phyloP scores from a whole-genome alignment of 495 filamentous ascomycete species.

The Penicillium arizonense region DNA sequence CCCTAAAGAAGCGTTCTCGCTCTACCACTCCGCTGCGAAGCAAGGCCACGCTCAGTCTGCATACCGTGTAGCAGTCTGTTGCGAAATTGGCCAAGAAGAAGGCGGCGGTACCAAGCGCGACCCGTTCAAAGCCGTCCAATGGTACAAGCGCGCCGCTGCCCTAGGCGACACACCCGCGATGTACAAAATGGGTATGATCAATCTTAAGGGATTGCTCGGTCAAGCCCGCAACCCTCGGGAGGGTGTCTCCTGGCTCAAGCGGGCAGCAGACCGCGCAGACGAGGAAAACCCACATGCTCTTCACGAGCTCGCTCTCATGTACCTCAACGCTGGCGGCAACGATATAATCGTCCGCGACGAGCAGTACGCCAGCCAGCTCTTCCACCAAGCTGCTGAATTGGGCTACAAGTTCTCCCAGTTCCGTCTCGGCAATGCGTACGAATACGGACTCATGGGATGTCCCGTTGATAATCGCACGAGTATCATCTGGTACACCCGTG shows the following conservation, averaged over 20 bases:
- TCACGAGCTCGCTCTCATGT: conserved; percentile 86
- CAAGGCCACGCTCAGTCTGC: conserved; percentile 79
- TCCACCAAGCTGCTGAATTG: conserved; percentile 82
- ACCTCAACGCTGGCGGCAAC: conserved; percentile 66
- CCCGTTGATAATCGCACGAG: conserved; percentile 76
- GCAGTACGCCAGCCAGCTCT: conserved; percentile 71
- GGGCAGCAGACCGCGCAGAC: conserved; percentile 86
- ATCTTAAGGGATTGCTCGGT: conserved; percentile 89
- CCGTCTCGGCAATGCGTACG: conserved; percentile 80
- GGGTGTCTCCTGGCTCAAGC: conserved; percentile 86
- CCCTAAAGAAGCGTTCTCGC: conserved; percentile 82
- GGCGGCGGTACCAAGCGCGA: conserved; percentile 90
- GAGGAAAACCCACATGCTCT: conserved; percentile 91
- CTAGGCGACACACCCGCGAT: conserved; percentile 89
- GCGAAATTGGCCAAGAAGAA: conserved; percentile 92
- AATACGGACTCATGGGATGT: conserved; percentile 83
- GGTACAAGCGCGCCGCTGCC: conserved; percentile 91
- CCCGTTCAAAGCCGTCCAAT: conserved; percentile 89
- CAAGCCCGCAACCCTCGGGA: conserved; percentile 82
- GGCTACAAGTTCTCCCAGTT: conserved; percentile 97
- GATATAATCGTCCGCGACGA: conserved; percentile 78
- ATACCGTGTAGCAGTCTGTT: conserved; percentile 95
- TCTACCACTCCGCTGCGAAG: conserved; percentile 95
- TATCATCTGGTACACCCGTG: conserved; percentile 91
- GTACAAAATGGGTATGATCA: conserved; percentile 98